Evolutionary conservation across 177 flowering plant genomes (phyloP).

Genomic region (Vitis hybrid): DNA sequence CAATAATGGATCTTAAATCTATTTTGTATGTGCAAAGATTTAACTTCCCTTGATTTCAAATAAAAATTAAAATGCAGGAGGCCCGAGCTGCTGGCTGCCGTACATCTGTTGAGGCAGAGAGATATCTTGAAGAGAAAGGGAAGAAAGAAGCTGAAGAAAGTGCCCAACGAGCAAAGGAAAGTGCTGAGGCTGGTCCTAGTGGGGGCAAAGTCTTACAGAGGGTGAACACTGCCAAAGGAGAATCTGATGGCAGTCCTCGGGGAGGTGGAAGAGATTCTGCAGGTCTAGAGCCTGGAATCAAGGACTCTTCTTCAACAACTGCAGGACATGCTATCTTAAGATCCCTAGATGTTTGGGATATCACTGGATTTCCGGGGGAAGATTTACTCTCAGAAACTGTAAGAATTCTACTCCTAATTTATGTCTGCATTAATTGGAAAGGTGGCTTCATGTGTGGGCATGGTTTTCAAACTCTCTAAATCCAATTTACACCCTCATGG

Average conservation of each 20-base stretch:
- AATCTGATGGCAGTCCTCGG: slow-evolving; percentile 44
- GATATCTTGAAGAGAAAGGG: slow-evolving; percentile 57
- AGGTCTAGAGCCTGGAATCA: slow-evolving; percentile 33
- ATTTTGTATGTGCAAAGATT: too few relatives aligned
- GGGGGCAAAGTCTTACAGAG: slow-evolving; percentile 49
- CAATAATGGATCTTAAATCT: too few relatives aligned
- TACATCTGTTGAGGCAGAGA: slow-evolving; percentile 65
- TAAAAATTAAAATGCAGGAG: slow-evolving; percentile 50
- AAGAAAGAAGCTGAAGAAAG: slow-evolving; percentile 65
- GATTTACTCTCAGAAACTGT: slow-evolving; percentile 78
- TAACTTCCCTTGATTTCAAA: too few relatives aligned
- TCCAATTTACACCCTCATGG: background rate
- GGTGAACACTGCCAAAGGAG: slow-evolving; percentile 38
- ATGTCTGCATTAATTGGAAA: too few relatives aligned
- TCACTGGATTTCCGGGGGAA: slow-evolving; percentile 69
- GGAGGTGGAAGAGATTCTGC: slow-evolving; percentile 32
- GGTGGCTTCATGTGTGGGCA: background rate
- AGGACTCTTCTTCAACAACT: slow-evolving; percentile 34
- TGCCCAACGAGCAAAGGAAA: slow-evolving; percentile 48
- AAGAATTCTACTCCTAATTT: slow-evolving; percentile 24
- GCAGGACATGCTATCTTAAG: slow-evolving; percentile 23
- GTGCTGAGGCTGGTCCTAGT: slow-evolving; percentile 41
- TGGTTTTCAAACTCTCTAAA: background rate
- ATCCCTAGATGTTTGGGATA: slow-evolving; percentile 65
- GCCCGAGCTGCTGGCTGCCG: slow-evolving; percentile 87